phyloP scores from a whole-genome alignment of 1,284 basidiomycete species.

The Stygiomarasmius scandens region DNA sequence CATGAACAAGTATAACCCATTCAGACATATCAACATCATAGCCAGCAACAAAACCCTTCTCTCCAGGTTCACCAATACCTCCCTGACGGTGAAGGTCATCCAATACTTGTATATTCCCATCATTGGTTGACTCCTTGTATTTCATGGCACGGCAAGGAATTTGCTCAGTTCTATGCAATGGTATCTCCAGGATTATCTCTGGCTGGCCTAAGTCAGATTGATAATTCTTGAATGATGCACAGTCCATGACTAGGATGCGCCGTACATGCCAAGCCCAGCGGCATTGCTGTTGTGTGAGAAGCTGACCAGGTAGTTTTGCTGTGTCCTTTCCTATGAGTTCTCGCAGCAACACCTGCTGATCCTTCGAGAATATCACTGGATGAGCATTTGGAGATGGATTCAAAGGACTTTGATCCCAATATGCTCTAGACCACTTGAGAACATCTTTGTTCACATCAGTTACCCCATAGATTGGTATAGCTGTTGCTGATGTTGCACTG shows the following conservation, averaged over 20 bases:
- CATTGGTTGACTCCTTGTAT: not conserved
- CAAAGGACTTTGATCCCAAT: not conserved
- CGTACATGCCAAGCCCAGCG: not conserved
- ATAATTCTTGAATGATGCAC: not conserved
- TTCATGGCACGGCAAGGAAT: not conserved
- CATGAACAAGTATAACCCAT: slow-evolving; percentile 21
- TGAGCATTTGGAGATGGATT: not conserved
- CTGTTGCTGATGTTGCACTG: slow-evolving; percentile 8
- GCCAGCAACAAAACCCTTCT: not conserved
- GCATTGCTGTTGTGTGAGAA: too few relatives aligned
- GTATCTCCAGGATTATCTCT: not conserved
- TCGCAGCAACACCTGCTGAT: too few relatives aligned
- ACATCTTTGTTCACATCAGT: not conserved
- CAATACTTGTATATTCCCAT: slow-evolving; percentile 2
- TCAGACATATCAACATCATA: slow-evolving; percentile 7
- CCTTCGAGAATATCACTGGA: not conserved
- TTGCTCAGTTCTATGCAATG: not conserved
- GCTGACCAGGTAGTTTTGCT: too few relatives aligned
- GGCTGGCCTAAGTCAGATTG: not conserved
- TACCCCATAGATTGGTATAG: slow-evolving; percentile 2
- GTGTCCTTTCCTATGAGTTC: too few relatives aligned
- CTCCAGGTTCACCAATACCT: not conserved
- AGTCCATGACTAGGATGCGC: not conserved
- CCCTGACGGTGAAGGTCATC: not conserved
- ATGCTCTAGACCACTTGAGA: not conserved